A percentile compares a stretch with the other conserved stretches of the same genome.
phyloP scores from a whole-genome alignment of 108 stramenopile species.

The Nitzschia putrida region DNA sequence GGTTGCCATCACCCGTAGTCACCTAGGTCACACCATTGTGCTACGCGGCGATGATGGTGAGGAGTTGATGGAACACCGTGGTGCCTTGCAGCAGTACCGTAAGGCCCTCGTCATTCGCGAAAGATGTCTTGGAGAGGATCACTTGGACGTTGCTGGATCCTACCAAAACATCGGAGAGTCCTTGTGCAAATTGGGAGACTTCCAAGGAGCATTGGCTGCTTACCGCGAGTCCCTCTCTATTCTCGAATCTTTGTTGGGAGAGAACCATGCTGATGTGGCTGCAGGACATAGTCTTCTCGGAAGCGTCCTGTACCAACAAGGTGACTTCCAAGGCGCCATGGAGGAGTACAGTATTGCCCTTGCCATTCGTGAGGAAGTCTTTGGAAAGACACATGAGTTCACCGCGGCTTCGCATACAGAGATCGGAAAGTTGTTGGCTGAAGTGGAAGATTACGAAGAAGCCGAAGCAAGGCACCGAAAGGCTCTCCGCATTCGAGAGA shows the following conservation, averaged over 20 bases:
- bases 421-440: conserved; percentile 43
- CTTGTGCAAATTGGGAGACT: conserved; percentile 41
- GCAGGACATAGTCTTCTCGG: conserved; percentile 33
- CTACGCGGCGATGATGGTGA: conserved; percentile 37
- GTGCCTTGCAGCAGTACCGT: conserved; percentile 45
- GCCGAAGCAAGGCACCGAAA: conserved; percentile 38
- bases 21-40: conserved; percentile 36
- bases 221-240: conserved; percentile 46
- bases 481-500: conserved; percentile 39
- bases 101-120: conserved; percentile 50
- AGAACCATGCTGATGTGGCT: conserved; percentile 49
- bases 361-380: conserved; percentile 39
- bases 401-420: conserved; percentile 40
- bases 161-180: conserved; percentile 46
- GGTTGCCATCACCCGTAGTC: conserved; percentile 48
- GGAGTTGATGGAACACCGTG: conserved; percentile 37
- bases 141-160: conserved; percentile 41
- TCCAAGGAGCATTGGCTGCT: conserved; percentile 41
- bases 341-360: conserved; percentile 38
- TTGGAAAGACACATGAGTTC: conserved; percentile 38
- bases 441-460: conserved; percentile 44
- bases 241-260: conserved; percentile 38
- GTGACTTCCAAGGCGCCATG: conserved; percentile 47
- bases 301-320: conserved; percentile 39
- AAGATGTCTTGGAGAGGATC: conserved; percentile 38